A percentile compares a stretch with the other conserved stretches of the same genome.
phyloP scores from a whole-genome alignment of 2,329 filamentous ascomycete species.

The Pyricularia sp. region DNA sequence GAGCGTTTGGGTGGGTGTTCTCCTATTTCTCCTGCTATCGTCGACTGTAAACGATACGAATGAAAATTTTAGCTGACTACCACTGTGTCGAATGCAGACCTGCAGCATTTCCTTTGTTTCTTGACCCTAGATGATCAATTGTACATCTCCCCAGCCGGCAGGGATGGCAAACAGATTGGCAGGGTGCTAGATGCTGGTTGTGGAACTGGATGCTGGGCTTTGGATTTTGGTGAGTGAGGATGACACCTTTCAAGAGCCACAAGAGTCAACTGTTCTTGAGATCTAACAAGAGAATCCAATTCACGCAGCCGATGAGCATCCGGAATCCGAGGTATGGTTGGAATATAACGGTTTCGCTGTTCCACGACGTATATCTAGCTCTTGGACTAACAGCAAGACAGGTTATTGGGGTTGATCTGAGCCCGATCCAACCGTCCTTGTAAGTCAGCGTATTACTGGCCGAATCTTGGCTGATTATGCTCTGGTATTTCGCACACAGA shows the following conservation, averaged over 20 bases:
- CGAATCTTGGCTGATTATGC: no score
- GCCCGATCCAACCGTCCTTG: constrained; percentile 13
- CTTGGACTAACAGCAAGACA: background rate
- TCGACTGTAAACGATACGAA: background rate
- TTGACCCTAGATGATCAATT: constrained; percentile 11
- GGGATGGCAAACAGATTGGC: background rate
- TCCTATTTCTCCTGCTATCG: background rate
- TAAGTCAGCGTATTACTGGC: background rate
- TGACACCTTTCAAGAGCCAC: background rate
- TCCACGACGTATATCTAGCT: background rate
- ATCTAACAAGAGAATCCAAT: background rate
- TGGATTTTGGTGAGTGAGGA: constrained; percentile 4
- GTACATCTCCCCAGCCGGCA: background rate
- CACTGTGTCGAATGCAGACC: constrained; percentile 2
- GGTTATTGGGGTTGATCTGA: constrained; percentile 15
- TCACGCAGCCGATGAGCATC: constrained; percentile 4
- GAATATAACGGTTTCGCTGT: background rate
- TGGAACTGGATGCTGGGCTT: constrained; percentile 6
- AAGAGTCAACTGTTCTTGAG: background rate
- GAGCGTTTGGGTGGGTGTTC: constrained; percentile 1
- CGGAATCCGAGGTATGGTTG: constrained; percentile 1
- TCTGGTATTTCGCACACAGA: no score
- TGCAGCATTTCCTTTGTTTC: constrained; percentile 11
- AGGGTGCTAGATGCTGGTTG: constrained; percentile 3
- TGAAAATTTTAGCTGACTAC: background rate